Conservation (phyloP, 441 rosid species). For the Rhodomyrtus psidioides region DNA sequence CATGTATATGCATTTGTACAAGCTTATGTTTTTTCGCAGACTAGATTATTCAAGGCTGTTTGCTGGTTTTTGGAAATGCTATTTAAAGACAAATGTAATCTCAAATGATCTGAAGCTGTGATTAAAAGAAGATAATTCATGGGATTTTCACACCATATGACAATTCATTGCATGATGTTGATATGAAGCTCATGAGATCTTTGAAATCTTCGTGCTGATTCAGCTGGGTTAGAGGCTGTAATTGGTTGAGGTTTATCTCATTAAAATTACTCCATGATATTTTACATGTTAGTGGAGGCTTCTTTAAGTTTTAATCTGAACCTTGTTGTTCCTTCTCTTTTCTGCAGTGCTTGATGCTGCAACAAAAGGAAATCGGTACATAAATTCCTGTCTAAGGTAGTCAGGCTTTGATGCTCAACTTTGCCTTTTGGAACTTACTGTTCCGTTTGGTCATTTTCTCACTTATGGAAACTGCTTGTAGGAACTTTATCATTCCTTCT, state of each 20-base stretch:
- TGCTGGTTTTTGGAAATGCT: not conserved
- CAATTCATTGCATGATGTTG: not conserved
- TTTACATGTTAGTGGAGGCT: not conserved
- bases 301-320: not conserved
- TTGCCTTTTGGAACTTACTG: not conserved
- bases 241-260: not conserved
- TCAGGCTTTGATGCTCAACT: not conserved
- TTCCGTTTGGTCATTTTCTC: not conserved
- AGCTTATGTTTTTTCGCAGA: not conserved
- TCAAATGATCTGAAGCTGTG: not conserved
- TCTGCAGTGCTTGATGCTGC: slow-evolving; percentile 72
- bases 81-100: not conserved
- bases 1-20: not conserved
- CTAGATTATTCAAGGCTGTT: not conserved
- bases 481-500: not conserved
- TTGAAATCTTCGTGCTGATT: not conserved
- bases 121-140: not conserved
- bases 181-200: not conserved
- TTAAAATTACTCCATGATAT: not conserved
- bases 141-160: not conserved
- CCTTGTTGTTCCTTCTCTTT: not conserved
- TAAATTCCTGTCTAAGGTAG: slow-evolving; percentile 88
- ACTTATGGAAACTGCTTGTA: not conserved
- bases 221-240: not conserved
- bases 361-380: slow-evolving; percentile 78